Percentiles rank a stretch among this genome's conserved stretches.
Conservation (phyloP, 2,329 filamentous ascomycete species). For the Cladophialophora carrionii region DNA sequence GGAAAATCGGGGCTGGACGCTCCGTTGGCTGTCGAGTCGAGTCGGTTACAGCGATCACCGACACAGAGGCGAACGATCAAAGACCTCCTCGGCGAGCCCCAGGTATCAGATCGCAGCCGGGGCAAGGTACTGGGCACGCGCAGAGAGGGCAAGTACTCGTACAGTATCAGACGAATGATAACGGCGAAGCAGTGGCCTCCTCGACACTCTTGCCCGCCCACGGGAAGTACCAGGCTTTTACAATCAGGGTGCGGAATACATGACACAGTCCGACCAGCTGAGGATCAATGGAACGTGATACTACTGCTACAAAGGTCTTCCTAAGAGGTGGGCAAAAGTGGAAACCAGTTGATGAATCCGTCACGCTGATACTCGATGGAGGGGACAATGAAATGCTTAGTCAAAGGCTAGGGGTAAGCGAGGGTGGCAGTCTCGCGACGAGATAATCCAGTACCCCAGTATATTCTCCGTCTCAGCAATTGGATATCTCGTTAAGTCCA, state of each 20-base stretch:
- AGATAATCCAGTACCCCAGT: neutral
- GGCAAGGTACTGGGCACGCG: neutral
- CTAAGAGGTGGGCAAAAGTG: neutral
- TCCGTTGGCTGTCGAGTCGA: neutral
- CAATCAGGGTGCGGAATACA: neutral
- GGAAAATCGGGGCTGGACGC: neutral
- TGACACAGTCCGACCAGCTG: neutral
- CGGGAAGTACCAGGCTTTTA: neutral
- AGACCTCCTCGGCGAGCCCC: neutral
- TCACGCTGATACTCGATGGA: neutral
- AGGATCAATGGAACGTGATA: neutral
- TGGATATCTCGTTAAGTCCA: neutral
- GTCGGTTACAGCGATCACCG: neutral
- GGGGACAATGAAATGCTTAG: neutral
- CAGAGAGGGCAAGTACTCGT: neutral
- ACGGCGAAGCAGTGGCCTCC: neutral
- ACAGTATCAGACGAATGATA: neutral
- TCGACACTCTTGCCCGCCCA: neutral
- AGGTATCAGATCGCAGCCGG: neutral
- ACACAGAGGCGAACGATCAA: neutral
- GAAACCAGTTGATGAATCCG: neutral
- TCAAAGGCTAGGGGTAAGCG: neutral
- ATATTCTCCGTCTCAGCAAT: neutral
- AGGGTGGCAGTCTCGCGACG: conserved; percentile 5
- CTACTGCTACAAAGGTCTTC: neutral